Conservation (phyloP, 805 yeast species). For the Myxozyma nipponensis region DNA sequence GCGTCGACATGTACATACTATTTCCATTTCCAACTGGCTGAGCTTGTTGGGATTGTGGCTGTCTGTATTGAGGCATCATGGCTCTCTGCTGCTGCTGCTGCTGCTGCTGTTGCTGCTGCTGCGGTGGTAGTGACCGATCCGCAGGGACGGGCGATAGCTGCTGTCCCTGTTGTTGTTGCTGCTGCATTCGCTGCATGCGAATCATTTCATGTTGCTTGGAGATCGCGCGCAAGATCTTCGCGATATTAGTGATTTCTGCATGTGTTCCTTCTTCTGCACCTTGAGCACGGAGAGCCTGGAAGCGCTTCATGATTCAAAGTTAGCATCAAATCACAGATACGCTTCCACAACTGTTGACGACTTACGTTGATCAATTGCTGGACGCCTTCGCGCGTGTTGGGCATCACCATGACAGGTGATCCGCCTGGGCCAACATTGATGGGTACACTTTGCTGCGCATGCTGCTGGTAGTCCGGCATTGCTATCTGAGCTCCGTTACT, state of each 20-base stretch:
- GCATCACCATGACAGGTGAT: slow-evolving; percentile 3
- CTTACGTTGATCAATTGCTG: slow-evolving; percentile 24
- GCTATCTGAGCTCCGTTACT: too few relatives aligned
- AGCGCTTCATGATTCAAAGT: slow-evolving; percentile 40
- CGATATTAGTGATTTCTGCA: slow-evolving; percentile 56
- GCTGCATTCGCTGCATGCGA: slow-evolving; percentile 33
- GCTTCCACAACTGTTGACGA: not conserved
- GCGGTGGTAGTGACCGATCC: slow-evolving; percentile 20
- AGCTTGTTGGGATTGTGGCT: slow-evolving; percentile 27
- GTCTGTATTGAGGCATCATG: not conserved
- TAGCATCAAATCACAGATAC: not conserved
- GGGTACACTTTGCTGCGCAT: not conserved
- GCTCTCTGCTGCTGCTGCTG: slow-evolving; percentile 22
- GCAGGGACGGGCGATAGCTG: slow-evolving; percentile 30
- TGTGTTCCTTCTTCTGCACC: slow-evolving; percentile 56
- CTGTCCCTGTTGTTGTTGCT: slow-evolving; percentile 31
- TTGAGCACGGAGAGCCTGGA: slow-evolving; percentile 54
- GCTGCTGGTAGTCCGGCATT: not conserved
- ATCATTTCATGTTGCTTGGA: slow-evolving; percentile 42
- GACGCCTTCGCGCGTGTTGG: slow-evolving; percentile 24
- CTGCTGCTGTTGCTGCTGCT: slow-evolving; percentile 28
- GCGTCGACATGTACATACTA: not conserved
- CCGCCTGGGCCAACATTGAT: not conserved
- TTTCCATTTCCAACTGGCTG: slow-evolving; percentile 10
- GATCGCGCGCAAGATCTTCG: slow-evolving; percentile 47